These are phyloP conservation scores for Royoungia palumana DNA, from an alignment of 768 basidiomycete genomes.

Conservation along the genomic window DNA sequence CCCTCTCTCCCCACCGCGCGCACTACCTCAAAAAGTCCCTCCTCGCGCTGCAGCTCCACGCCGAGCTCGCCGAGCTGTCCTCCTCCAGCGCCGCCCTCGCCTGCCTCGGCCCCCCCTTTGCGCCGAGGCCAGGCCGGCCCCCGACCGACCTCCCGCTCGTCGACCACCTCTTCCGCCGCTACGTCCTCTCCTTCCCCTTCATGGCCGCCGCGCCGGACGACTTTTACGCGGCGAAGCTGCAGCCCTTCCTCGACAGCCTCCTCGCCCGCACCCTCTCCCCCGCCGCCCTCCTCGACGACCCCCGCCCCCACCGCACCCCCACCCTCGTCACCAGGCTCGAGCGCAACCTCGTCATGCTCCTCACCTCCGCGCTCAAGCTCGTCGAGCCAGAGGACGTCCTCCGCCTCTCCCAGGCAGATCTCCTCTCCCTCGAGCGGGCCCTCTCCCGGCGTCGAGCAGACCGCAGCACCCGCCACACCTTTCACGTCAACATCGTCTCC, in stretches of 20 bases:
- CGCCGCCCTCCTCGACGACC: conserved; percentile 56
- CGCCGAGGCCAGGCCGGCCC: no score
- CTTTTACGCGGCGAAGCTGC: conserved; percentile 93
- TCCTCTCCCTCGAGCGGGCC: conserved; percentile 71
- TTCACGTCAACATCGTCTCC: conserved; percentile 89
- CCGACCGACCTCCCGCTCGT: conserved; percentile 89
- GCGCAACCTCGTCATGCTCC: conserved; percentile 78
- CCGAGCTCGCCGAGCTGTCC: conserved; percentile 72
- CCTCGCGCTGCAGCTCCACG: conserved; percentile 76
- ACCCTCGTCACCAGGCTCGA: conserved; percentile 74
- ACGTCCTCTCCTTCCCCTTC: conserved; percentile 73
- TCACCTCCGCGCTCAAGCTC: conserved; percentile 80
- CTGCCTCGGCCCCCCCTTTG: conserved; percentile 86
- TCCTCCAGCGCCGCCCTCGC: conserved; percentile 60
- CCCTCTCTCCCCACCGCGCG: conserved; percentile 87
- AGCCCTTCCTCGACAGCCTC: conserved; percentile 86
- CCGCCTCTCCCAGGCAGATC: conserved; percentile 79
- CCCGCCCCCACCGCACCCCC: conserved; percentile 54
- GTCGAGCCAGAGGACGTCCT: conserved; percentile 87
- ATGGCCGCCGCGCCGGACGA: conserved; percentile 82
- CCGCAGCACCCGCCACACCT: conserved; percentile 44
- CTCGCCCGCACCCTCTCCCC: conserved; percentile 75
- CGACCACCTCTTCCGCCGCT: conserved; percentile 87
- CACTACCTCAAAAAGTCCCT: conserved; percentile 99
- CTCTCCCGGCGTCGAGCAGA: conserved; percentile 61